A percentile compares a stretch with the other conserved stretches of the same genome.
These are phyloP conservation scores for Halophytophthora batemanensis DNA, from an alignment of 352 stramenopile species.

Conservation along the genomic window DNA sequence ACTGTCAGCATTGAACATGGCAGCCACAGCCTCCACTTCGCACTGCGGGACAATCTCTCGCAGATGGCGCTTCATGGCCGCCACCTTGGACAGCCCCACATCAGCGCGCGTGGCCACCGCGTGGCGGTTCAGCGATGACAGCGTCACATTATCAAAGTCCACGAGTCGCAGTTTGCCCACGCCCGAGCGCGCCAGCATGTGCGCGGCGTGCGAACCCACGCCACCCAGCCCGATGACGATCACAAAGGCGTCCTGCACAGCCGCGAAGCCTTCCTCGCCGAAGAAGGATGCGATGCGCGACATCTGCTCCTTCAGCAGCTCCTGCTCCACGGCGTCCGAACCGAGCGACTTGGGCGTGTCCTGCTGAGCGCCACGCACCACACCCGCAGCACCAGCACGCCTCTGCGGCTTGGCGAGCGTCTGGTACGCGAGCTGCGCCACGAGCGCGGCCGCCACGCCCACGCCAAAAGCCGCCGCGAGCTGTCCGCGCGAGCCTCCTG, in stretches of 20 bases:
- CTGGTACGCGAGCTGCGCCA: conserved; percentile 41
- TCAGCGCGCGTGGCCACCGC: conserved; percentile 95
- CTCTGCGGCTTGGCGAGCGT: conserved; percentile 22
- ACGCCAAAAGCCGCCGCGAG: conserved; percentile 58
- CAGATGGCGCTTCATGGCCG: conserved; percentile 82
- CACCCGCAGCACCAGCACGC: not conserved
- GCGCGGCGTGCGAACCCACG: conserved; percentile 95
- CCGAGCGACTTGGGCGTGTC: conserved; percentile 7
- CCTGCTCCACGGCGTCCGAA: conserved; percentile 41
- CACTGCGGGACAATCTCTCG: conserved; percentile 73
- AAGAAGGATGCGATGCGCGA: conserved; percentile 96
- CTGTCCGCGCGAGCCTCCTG: conserved; percentile 4
- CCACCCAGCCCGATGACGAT: conserved; percentile 96
- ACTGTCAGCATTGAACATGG: conserved; percentile 89
- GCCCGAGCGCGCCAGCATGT: conserved; percentile 97
- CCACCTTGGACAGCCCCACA: conserved; percentile 94
- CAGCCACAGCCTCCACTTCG: conserved; percentile 78
- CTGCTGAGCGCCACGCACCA: not conserved
- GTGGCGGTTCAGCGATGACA: conserved; percentile 98
- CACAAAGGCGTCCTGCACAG: conserved; percentile 88
- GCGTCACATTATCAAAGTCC: conserved; percentile 99
- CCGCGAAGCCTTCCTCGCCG: conserved; percentile 88
- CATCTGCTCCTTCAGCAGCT: conserved; percentile 79
- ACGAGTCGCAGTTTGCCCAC: conserved; percentile 95
- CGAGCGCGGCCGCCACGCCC: conserved; percentile 43